Conservation (phyloP, 768 basidiomycete species). For the Lyophyllum semitale region DNA sequence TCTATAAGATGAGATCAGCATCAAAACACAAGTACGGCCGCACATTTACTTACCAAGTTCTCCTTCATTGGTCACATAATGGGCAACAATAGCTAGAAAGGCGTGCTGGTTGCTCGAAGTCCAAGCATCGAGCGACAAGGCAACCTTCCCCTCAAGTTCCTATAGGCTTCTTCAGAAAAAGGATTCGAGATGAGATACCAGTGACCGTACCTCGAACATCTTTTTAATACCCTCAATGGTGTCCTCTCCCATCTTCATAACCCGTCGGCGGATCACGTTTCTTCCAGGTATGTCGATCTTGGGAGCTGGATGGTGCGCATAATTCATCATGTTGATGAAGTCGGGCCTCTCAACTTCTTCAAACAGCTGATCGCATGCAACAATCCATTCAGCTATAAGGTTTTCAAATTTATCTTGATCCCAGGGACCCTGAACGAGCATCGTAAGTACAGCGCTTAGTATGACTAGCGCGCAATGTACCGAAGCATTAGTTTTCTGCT, state of each 20-base stretch:
- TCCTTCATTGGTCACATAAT: constrained; percentile 23
- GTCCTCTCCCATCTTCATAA: not conserved
- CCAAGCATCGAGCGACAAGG: constrained; percentile 24
- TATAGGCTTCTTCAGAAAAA: not conserved
- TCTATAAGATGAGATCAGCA: constrained; percentile 19
- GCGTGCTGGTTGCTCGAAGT: constrained; percentile 26
- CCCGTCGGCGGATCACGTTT: not conserved
- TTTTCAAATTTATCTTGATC: constrained; percentile 6
- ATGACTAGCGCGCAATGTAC: not conserved
- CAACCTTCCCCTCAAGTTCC: constrained; percentile 18
- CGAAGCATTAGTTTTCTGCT: not conserved
- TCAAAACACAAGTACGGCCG: not conserved
- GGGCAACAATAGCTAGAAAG: constrained; percentile 25
- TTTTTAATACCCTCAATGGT: not conserved
- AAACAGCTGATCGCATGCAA: constrained; percentile 21
- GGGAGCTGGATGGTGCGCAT: constrained; percentile 5
- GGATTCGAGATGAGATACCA: not conserved
- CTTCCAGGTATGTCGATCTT: not conserved
- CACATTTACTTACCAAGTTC: constrained; percentile 13
- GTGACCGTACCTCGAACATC: not conserved
- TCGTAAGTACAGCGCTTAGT: not conserved
- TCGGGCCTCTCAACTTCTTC: constrained; percentile 16
- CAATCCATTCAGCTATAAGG: constrained; percentile 4
- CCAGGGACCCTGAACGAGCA: not conserved
- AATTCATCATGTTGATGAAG: constrained; percentile 17